These are phyloP conservation scores for Fraxinus velutina DNA, from an alignment of 305 asterid species.

Conservation along the genomic window DNA sequence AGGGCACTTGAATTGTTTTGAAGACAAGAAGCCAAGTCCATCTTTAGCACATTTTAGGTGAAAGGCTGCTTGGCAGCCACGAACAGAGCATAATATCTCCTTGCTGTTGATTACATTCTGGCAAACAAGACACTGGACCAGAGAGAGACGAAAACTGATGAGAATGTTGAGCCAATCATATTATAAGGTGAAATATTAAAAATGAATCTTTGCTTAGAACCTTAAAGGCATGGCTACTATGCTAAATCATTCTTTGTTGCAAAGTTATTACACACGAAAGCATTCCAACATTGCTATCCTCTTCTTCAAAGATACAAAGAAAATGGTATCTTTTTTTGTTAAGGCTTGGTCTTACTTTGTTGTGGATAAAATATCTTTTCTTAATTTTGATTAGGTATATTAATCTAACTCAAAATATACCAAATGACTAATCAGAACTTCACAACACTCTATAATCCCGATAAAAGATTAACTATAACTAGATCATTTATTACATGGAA, in stretches of 20 bases:
- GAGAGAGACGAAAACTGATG: slow-evolving; percentile 29
- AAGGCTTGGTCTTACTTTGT: slow-evolving; percentile 9
- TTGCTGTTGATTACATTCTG: slow-evolving; percentile 45
- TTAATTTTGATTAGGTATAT: background rate
- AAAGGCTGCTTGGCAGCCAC: slow-evolving; percentile 57
- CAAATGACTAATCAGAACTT: slow-evolving; percentile 15
- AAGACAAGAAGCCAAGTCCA: slow-evolving; percentile 44
- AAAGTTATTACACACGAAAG: background rate
- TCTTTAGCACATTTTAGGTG: slow-evolving; percentile 66
- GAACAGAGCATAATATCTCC: slow-evolving; percentile 57
- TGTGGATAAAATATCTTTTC: background rate
- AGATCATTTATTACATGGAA: slow-evolving; percentile 5
- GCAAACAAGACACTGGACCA: slow-evolving; percentile 73
- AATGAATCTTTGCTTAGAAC: background rate
- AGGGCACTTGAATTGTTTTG: slow-evolving; percentile 75
- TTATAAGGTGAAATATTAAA: background rate
- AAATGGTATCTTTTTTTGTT: background rate
- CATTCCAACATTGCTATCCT: background rate
- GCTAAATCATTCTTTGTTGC: background rate
- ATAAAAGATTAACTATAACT: background rate
- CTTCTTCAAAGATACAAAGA: background rate
- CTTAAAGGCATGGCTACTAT: background rate
- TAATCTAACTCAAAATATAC: background rate
- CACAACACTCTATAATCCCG: background rate
- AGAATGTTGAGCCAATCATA: background rate